These are phyloP conservation scores for Fraxinus angustifolia DNA, from an alignment of 305 asterid genomes.

Conservation along the genomic window DNA sequence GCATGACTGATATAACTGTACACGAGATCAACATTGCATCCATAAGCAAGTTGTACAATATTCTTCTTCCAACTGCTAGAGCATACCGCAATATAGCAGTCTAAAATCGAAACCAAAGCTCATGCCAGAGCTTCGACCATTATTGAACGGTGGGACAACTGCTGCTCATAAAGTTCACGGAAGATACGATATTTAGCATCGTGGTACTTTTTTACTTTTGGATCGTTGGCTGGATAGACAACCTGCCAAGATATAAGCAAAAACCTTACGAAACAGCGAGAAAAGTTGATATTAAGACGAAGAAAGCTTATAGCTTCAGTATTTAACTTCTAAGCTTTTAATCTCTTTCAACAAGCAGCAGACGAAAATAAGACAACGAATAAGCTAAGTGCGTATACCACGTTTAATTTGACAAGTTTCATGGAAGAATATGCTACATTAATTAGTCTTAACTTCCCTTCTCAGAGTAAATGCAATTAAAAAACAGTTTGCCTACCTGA, in stretches of 20 bases:
- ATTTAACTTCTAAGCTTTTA: not conserved
- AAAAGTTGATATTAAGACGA: not conserved
- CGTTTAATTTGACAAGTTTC: not conserved
- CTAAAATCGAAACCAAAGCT: not conserved
- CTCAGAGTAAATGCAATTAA: not conserved
- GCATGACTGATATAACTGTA: not conserved
- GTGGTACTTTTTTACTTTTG: constrained; percentile 72
- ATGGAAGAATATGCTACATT: not conserved
- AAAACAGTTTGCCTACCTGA: constrained; percentile 46
- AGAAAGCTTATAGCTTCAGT: not conserved
- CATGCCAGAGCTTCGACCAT: constrained; percentile 71
- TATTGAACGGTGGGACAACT: constrained; percentile 64
- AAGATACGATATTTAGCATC: constrained; percentile 81
- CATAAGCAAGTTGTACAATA: not conserved
- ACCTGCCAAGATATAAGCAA: constrained; percentile 43
- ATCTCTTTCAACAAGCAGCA: not conserved
- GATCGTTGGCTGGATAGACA: constrained; percentile 68
- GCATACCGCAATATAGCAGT: not conserved
- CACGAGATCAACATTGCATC: not conserved
- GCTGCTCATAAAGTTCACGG: constrained; percentile 79
- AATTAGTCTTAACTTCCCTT: not conserved
- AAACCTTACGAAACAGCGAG: not conserved
- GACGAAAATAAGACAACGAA: not conserved
- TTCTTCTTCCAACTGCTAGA: not conserved
- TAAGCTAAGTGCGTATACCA: not conserved